Base-by-base conservation (phyloP, 106 monocot species). In the Cymbidium sinense region DNA sequence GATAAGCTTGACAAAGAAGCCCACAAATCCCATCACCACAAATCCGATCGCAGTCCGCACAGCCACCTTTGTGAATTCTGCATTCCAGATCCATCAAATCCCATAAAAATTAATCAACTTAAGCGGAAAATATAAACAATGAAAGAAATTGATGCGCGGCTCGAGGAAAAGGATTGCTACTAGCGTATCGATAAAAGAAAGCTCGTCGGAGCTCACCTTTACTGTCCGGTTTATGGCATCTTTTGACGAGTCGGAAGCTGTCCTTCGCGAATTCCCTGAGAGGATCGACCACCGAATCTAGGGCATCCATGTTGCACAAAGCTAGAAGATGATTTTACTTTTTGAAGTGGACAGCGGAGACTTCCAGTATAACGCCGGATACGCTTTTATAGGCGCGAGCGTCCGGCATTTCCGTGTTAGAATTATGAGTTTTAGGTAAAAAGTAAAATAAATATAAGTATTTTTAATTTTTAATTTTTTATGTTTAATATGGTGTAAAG, bases 21-120 rank as follows among this genome's bases (percentile, higher is more conserved):
- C 89, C 3, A 89, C 89, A 76, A 89, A 89, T 30, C 89, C 89
- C 89, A 89, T 89, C 55, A 89, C 89, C 50, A 86, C 89, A 78
- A 89, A 89, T 27, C 89, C 89, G 64, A 89, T 89, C 70, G 89
- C 89, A 25, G 89, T 89, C 43, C 89, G 75, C 43, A 81, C 36
- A 33, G 88, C 88, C 77, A 88, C 88, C 83, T 88, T 88, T 36
- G 88, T 83, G 76, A 88, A 88, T 70, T 88, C 88, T 88, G 54
- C 76, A 77, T n/a, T 8, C 34, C 34, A 76, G 2, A 43, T 34
- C 12, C 20, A 79, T 52, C 51, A 31, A 55, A 19, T 33, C 50
- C 31, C 58, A 50, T 15, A 15, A 61, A 73, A 83, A 19, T 43
- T 75, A 29, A 43, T 51, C 7, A 75, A 20, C 21, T 47, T 47